These are phyloP conservation scores for Sporothrix phasma DNA, from an alignment of 2,329 filamentous ascomycete genomes.

Conservation along the genomic window DNA sequence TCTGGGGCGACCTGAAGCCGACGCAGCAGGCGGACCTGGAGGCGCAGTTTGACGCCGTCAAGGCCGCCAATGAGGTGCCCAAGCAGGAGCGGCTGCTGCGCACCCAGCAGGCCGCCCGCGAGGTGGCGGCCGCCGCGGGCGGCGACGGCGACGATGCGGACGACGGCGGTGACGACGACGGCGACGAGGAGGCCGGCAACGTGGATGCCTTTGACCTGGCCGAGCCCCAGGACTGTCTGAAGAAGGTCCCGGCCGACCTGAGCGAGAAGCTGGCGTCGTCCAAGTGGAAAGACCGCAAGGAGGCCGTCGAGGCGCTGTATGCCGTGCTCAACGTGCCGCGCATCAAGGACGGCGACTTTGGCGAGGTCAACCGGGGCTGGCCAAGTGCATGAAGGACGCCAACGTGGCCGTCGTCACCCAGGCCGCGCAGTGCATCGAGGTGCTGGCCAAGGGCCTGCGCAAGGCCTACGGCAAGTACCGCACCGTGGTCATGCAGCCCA, in stretches of 20 bases:
- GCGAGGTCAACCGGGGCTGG: slow-evolving; percentile 75
- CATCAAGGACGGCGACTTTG: slow-evolving; percentile 85
- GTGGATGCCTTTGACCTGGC: slow-evolving; percentile 73
- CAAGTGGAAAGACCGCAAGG: slow-evolving; percentile 98
- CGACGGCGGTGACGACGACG: slow-evolving; percentile 48
- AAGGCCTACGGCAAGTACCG: slow-evolving; percentile 73
- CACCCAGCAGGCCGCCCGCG: slow-evolving; percentile 78
- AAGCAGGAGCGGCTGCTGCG: slow-evolving; percentile 85
- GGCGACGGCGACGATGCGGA: slow-evolving; percentile 48
- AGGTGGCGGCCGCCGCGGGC: slow-evolving; percentile 53
- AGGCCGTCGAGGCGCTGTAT: slow-evolving; percentile 75
- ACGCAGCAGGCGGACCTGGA: slow-evolving; percentile 93
- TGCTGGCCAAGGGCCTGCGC: slow-evolving; percentile 75
- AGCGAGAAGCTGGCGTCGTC: slow-evolving; percentile 75
- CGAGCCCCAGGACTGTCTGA: slow-evolving; percentile 76
- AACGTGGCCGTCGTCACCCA: slow-evolving; percentile 91
- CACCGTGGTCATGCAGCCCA: slow-evolving; percentile 68
- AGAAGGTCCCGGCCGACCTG: slow-evolving; percentile 74
- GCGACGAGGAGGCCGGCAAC: slow-evolving; percentile 55
- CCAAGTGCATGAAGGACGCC: slow-evolving; percentile 98
- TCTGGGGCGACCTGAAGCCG: slow-evolving; percentile 90
- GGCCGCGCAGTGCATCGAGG: slow-evolving; percentile 85
- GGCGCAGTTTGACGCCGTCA: slow-evolving; percentile 86
- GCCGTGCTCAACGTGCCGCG: slow-evolving; percentile 70
- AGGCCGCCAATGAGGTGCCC: slow-evolving; percentile 61